Conservation (phyloP, 306 rosid genomes). For the Sphenostylis stenocarpa region DNA sequence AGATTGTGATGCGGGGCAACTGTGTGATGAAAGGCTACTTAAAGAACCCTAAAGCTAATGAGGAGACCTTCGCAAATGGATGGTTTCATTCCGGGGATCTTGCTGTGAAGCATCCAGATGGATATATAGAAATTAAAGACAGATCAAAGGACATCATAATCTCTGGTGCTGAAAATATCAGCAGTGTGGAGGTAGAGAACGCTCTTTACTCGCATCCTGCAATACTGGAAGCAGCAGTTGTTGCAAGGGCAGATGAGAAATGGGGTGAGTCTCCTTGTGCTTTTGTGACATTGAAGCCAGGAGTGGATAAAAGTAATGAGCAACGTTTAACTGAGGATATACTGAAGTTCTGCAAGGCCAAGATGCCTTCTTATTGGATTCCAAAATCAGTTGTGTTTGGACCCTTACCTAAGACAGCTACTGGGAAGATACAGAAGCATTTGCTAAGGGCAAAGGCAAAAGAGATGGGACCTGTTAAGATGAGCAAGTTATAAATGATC, state of each 20-base stretch:
- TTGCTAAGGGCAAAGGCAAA: slow-evolving; percentile 72
- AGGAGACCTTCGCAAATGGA: slow-evolving; percentile 72
- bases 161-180: slow-evolving; percentile 92
- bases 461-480: slow-evolving; percentile 65
- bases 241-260: slow-evolving; percentile 78
- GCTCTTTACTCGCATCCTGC: slow-evolving; percentile 64
- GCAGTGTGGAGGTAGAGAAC: slow-evolving; percentile 90
- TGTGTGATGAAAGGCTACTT: slow-evolving; percentile 88
- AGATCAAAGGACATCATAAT: slow-evolving; percentile 94
- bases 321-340: slow-evolving; percentile 61
- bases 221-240: slow-evolving; percentile 76
- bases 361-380: slow-evolving; percentile 83
- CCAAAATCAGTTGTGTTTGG: slow-evolving; percentile 52
- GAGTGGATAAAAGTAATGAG: slow-evolving; percentile 55
- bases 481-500: slow-evolving; percentile 35
- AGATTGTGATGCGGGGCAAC: slow-evolving; percentile 88
- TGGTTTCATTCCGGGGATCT: slow-evolving; percentile 96
- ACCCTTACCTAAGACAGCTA: slow-evolving; percentile 40
- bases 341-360: slow-evolving; percentile 68
- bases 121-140: slow-evolving; percentile 88
- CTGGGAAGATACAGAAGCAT: slow-evolving; percentile 68
- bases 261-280: slow-evolving; percentile 83
- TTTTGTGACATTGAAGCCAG: slow-evolving; percentile 66
- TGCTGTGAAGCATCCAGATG: slow-evolving; percentile 89
- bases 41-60: slow-evolving; percentile 81